Base-by-base conservation (phyloP, 768 basidiomycete genomes). In the Phylloporus sp. region DNA sequence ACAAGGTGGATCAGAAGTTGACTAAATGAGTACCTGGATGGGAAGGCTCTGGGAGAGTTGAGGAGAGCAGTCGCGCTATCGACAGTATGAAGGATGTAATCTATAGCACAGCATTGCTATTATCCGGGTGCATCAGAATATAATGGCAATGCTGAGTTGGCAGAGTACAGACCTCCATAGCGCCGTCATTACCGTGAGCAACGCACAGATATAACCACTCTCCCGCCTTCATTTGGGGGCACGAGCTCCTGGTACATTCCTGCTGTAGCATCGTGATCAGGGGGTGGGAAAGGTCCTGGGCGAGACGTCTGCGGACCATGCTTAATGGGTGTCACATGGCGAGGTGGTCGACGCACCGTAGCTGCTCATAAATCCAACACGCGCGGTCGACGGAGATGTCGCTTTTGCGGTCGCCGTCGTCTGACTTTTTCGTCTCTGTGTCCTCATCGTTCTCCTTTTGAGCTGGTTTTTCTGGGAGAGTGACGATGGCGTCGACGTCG, bases 141-240 rank as follows among this genome's bases (percentile, higher is more conserved):
- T n/a, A 45, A 36, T 34, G 24, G 11, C 15, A 16, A n/a, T 39
- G 11, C 35, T 35, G 55, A 43, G 56, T 16, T 3, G 26, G 34
- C 5, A 31, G 10, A 22, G 36, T 47, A 45, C 79, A 41, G 59
- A 89, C 90, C 81, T 92, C 91, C 82, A 90, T 88, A 45, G 85
- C 81, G 10, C 86, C 86, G 51, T 90, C 89, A 61, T 85, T 90
- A 20, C 91, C 92, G 69, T 97, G 94, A 0, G 93, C 95, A 34
- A 95, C 93, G 59, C 95, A 98, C 6, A 97, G 73, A 70, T 97
- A 98, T 26, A 91, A 77, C 95, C 95, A 97, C 74, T 97, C 92
- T 49, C 91, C 91, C n/a, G 95, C 94, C 69, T 95, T 95, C 95
- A 99, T 99, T 71, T 95, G 87, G 1, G 94, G 91, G 75, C 95